Conservation (phyloP, 2,329 filamentous ascomycete species). For the Pseudopithomyces maydicus region DNA sequence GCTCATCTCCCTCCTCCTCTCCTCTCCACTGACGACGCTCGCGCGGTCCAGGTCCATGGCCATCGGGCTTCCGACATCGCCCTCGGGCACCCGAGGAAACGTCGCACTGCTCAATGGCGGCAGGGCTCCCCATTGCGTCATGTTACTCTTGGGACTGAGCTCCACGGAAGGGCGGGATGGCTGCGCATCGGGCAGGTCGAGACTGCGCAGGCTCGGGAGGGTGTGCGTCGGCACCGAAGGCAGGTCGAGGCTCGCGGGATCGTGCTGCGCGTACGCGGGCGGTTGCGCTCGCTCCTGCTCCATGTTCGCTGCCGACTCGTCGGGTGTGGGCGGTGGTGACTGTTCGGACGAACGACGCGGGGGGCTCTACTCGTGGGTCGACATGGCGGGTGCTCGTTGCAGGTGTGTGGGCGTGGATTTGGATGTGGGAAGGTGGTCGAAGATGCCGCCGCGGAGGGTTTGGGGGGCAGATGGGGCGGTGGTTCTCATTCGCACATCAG, state of each 20-base stretch:
- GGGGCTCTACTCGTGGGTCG: neutral
- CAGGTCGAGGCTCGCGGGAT: conserved; percentile 47
- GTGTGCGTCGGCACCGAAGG: conserved; percentile 49
- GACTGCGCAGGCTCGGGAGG: conserved; percentile 50
- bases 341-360: neutral
- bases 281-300: conserved; percentile 36
- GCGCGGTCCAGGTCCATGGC: conserved; percentile 51
- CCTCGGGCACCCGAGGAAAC: conserved; percentile 41
- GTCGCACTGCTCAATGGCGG: conserved; percentile 30
- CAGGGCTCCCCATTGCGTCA: conserved; percentile 32
- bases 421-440: neutral
- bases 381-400: neutral
- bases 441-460: neutral
- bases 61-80: conserved; percentile 50
- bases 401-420: neutral
- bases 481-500: neutral
- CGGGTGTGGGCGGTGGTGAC: neutral
- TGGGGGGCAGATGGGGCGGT: neutral
- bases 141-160: conserved; percentile 38
- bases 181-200: conserved; percentile 43
- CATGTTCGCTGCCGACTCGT: conserved; percentile 17
- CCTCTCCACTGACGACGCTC: conserved; percentile 49
- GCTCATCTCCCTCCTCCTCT: conserved; percentile 44
- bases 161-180: conserved; percentile 37
- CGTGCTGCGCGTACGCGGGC: conserved; percentile 50